These are phyloP conservation scores for Funneliformis geosporum DNA, from an alignment of 192 early-diverging fungal species.

Conservation along the genomic window DNA sequence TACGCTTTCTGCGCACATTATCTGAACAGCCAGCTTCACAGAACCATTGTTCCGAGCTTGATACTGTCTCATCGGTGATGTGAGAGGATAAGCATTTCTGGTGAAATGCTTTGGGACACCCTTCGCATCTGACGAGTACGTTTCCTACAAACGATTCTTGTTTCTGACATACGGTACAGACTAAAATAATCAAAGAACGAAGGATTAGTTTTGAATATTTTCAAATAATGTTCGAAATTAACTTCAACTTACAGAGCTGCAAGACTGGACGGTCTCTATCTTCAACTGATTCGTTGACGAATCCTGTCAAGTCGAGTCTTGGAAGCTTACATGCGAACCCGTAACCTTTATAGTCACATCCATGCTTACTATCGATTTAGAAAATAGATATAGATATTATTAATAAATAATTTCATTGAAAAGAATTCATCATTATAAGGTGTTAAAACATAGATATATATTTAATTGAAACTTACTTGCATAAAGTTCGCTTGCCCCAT, in stretches of 20 bases:
- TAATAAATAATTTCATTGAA: not conserved
- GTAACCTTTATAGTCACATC: slow-evolving; percentile 94
- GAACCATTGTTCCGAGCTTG: slow-evolving; percentile 57
- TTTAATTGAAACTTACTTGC: slow-evolving; percentile 65
- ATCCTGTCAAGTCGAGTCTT: slow-evolving; percentile 79
- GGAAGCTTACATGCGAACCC: slow-evolving; percentile 88
- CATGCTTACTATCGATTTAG: slow-evolving; percentile 68
- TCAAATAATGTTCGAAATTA: too few relatives aligned
- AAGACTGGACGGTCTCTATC: slow-evolving; percentile 83
- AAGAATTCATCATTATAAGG: not conserved
- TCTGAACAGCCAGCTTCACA: slow-evolving; percentile 62
- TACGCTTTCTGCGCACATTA: slow-evolving; percentile 54
- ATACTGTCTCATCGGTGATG: slow-evolving; percentile 51
- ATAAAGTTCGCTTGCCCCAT: slow-evolving; percentile 92
- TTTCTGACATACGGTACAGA: slow-evolving; percentile 74
- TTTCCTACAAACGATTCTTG: slow-evolving; percentile 63
- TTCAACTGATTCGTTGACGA: slow-evolving; percentile 71
- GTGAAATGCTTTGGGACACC: slow-evolving; percentile 82
- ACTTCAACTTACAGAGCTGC: slow-evolving; percentile 66
- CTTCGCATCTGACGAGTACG: slow-evolving; percentile 76
- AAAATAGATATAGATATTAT: not conserved
- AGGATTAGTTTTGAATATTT: too few relatives aligned
- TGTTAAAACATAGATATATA: not conserved
- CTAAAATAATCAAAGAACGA: slow-evolving; percentile 11
- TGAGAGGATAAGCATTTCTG: slow-evolving; percentile 59